A percentile compares a stretch with the other conserved stretches of the same genome.
These are phyloP conservation scores for Mortierella sp. DNA, from an alignment of 371 early-diverging fungal species.

Conservation along the genomic window DNA sequence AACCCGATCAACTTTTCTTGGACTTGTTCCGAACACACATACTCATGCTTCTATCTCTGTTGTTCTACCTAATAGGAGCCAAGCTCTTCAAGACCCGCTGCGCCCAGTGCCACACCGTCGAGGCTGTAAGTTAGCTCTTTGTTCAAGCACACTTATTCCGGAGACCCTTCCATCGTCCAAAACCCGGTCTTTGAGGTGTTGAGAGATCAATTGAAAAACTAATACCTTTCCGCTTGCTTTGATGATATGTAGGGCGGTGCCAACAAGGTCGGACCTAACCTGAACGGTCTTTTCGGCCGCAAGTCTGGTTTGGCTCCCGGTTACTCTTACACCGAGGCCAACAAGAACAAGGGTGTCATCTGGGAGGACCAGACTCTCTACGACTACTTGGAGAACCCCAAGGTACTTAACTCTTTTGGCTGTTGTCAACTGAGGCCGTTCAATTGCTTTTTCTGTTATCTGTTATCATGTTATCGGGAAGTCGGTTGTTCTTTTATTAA, in stretches of 20 bases:
- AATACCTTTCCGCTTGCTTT: neutral
- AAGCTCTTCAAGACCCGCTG: conserved; percentile 99
- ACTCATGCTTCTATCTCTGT: neutral
- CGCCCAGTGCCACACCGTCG: conserved; percentile 97
- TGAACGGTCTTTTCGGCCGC: conserved; percentile 92
- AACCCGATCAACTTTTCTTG: conserved; percentile 11
- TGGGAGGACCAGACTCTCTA: conserved; percentile 91
- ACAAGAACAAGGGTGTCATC: conserved; percentile 85
- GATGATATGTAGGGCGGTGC: conserved; percentile 72
- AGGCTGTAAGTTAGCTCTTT: conserved; percentile 67
- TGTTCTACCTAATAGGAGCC: conserved; percentile 72
- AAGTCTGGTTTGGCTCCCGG: conserved; percentile 88
- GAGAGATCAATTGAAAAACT: neutral
- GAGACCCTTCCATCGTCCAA: neutral
- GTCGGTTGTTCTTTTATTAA: neutral
- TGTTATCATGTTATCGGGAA: neutral
- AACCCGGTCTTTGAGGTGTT: neutral
- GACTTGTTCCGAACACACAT: neutral
- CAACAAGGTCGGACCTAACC: conserved; percentile 97
- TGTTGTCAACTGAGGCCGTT: neutral
- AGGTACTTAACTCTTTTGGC: conserved; percentile 42
- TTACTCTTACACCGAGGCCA: conserved; percentile 94
- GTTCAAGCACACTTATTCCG: neutral
- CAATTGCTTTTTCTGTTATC: neutral
- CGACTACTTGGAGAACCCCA: conserved; percentile 96